These are phyloP conservation scores for Solanum appendiculatum DNA, from an alignment of 257 asterid genomes.

Conservation along the genomic window DNA sequence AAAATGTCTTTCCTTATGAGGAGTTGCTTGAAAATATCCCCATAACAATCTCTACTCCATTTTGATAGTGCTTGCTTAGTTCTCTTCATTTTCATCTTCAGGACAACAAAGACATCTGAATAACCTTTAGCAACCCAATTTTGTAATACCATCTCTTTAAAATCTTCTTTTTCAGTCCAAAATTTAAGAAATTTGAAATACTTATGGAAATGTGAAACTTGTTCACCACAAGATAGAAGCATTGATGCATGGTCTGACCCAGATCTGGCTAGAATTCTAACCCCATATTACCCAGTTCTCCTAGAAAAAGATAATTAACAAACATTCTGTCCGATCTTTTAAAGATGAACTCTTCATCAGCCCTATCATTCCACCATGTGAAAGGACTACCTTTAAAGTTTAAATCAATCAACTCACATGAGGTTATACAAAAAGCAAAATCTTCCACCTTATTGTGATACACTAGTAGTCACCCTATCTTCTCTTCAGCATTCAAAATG, in stretches of 20 bases:
- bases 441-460: not conserved
- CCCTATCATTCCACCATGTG: not conserved
- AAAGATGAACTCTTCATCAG: not conserved
- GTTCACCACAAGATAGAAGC: not conserved
- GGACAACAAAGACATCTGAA: not conserved
- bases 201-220: not conserved
- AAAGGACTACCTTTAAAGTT: not conserved
- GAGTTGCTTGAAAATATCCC: not conserved
- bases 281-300: not conserved
- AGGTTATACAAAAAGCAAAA: not conserved
- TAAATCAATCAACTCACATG: not conserved
- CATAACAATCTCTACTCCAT: not conserved
- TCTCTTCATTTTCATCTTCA: not conserved
- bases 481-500: not conserved
- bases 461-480: not conserved
- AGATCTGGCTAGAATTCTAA: not conserved
- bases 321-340: not conserved
- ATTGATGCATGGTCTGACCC: not conserved
- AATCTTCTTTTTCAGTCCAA: not conserved
- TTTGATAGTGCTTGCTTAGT: not conserved
- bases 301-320: not conserved
- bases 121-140: not conserved
- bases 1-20: not conserved
- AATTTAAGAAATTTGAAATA: not conserved
- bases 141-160: not conserved